Evolutionary conservation across 805 yeast species (phyloP), one percentile per base, ranked within the genome.

Genomic region (Sporopachydermia lactativora): DNA sequence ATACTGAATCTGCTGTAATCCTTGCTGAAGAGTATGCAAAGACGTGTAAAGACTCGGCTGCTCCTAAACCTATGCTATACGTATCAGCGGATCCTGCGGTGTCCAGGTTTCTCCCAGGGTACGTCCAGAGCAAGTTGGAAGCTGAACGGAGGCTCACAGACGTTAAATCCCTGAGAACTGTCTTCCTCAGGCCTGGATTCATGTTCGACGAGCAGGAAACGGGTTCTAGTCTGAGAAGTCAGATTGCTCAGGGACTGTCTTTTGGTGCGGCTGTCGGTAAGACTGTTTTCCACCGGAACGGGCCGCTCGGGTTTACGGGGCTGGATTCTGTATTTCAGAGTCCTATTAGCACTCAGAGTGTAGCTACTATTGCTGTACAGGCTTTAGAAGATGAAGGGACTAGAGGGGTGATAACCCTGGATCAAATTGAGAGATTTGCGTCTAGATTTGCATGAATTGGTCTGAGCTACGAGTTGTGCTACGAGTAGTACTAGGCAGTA

Each of bases 151-250:
- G 73, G 47, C 55, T 75, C 15, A 40, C 56, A 42, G 54, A 64
- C 18, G 60, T 71, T 15, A 60, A 64, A n/a, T 53, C 57, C 1
- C 60, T 82, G 17, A 67, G 89, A 42, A 62, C 80, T 0, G 73
- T 86, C 2, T 54, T 81, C 13, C 46, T 82, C 58, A 67, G 95
- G 45, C 96, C 96, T 0, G 94, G 94, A 0, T 74, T 85, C 49
- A 77, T 86, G 86, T 81, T 62, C 51, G 94, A 83, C 52, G 73
- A 65, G 31, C 52, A 51, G 16, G 41, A 34, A 18, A 38, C 17
- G 31, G 42, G 13, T 35, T 34, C 15, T 31, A 28, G 42, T 40
- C 42, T 43, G 36, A 47, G 52, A 2, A 47, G 53, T 4, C 46
- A 51, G 4, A 49, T 52, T 19, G 61, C 60, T 38, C 49, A 58